A percentile compares a stretch with the other conserved stretches of the same genome.
These are phyloP conservation scores for Puccinia polysora DNA, from an alignment of 1,284 basidiomycete genomes.

Conservation along the genomic window DNA sequence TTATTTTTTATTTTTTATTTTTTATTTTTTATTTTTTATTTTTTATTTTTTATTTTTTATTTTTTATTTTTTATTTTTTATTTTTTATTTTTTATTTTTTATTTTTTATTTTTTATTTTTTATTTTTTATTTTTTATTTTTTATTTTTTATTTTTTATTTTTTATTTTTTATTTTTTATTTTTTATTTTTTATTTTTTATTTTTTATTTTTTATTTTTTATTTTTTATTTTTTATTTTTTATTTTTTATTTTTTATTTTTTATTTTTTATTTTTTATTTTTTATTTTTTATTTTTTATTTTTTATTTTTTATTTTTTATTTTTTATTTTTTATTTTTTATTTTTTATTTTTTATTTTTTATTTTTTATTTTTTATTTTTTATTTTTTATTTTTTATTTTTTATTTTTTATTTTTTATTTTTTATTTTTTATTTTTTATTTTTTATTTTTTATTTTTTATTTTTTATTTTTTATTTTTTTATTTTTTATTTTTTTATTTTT, in stretches of 20 bases:
- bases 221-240: constrained; percentile 51
- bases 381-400: too few species aligned
- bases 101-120: neutral
- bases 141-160: neutral
- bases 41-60: neutral
- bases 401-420: too few species aligned
- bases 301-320: neutral
- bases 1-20: neutral
- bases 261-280: constrained; percentile 46
- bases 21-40: neutral
- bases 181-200: constrained; percentile 44
- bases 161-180: constrained; percentile 45
- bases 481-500: too few species aligned
- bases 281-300: too few species aligned
- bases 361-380: too few species aligned
- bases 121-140: neutral
- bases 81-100: neutral
- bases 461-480: too few species aligned
- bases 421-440: too few species aligned
- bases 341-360: too few species aligned
- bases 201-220: constrained; percentile 42
- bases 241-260: constrained; percentile 49
- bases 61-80: neutral
- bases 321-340: neutral
- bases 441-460: too few species aligned